Conservation (phyloP, 768 basidiomycete species). For the Hygrophorus russula region DNA sequence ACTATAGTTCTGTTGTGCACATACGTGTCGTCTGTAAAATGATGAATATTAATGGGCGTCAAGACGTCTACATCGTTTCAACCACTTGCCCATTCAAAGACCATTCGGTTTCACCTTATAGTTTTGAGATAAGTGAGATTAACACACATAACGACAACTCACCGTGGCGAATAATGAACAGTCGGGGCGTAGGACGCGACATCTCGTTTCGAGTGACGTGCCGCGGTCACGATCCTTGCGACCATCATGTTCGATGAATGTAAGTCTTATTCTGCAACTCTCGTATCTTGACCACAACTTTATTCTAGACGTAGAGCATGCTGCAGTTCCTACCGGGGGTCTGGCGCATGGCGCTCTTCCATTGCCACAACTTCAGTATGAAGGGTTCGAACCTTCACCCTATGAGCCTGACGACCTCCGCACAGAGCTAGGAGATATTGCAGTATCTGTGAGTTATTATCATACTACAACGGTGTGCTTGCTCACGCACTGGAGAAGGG, state of each 20-base stretch:
- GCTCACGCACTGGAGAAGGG: constrained; percentile 16
- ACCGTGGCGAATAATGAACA: constrained; percentile 80
- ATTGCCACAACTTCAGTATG: constrained; percentile 59
- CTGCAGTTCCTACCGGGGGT: constrained; percentile 38
- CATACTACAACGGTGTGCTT: background rate
- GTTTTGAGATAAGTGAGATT: background rate
- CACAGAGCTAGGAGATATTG: constrained; percentile 28
- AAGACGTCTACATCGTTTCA: background rate
- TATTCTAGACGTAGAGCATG: constrained; percentile 77
- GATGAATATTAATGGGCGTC: constrained; percentile 6
- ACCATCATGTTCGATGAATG: constrained; percentile 56
- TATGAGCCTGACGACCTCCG: constrained; percentile 38
- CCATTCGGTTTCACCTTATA: constrained; percentile 87
- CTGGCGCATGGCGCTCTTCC: constrained; percentile 22
- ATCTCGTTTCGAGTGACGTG: too few species aligned
- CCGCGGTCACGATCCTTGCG: too few species aligned
- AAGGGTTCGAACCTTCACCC: constrained; percentile 79
- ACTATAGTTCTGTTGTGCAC: constrained; percentile 13
- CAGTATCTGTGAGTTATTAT: constrained; percentile 9
- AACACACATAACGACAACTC: constrained; percentile 6
- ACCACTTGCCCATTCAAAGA: constrained; percentile 63
- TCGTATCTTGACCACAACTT: constrained; percentile 4
- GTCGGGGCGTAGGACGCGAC: constrained; percentile 51
- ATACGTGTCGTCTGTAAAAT: constrained; percentile 46
- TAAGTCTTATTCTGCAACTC: constrained; percentile 21